A percentile compares a stretch with the other conserved stretches of the same genome.
These are phyloP conservation scores for Silene uniflora DNA, from an alignment of 148 eudicot species.

Conservation along the genomic window DNA sequence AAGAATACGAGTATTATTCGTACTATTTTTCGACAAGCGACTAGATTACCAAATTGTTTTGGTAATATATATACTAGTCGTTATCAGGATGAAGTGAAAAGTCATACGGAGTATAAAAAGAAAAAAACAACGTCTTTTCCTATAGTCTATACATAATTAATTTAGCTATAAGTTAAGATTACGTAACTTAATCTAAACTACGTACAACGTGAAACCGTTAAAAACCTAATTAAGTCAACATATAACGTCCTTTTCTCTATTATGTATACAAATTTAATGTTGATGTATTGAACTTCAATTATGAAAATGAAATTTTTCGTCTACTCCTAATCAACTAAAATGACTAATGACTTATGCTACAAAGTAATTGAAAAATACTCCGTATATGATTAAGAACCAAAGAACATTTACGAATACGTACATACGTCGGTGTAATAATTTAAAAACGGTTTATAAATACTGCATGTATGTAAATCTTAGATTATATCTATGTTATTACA, in stretches of 20 bases:
- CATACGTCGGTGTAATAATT: not conserved
- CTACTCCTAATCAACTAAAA: not conserved
- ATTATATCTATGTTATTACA: too few species aligned
- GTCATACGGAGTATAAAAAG: not conserved
- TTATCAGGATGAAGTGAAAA: not conserved
- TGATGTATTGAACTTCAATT: not conserved
- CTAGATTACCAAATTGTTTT: not conserved
- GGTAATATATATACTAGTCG: not conserved
- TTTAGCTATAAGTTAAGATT: not conserved
- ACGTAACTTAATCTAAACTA: slow-evolving; percentile 5
- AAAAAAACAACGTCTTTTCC: not conserved
- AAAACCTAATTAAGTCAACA: slow-evolving; percentile 8
- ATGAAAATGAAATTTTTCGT: not conserved
- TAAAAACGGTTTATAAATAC: too few species aligned
- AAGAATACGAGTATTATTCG: not conserved
- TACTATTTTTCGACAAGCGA: not conserved
- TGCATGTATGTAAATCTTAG: too few species aligned
- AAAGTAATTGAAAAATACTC: too few species aligned
- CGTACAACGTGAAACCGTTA: slow-evolving; percentile 4
- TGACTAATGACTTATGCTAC: not conserved
- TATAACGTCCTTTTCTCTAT: not conserved
- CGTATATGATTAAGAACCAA: too few species aligned
- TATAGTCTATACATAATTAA: not conserved
- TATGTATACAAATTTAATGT: not conserved
- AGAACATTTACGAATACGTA: not conserved